These are phyloP conservation scores for Candida vaughaniae DNA, from an alignment of 805 yeast species.

Conservation along the genomic window DNA sequence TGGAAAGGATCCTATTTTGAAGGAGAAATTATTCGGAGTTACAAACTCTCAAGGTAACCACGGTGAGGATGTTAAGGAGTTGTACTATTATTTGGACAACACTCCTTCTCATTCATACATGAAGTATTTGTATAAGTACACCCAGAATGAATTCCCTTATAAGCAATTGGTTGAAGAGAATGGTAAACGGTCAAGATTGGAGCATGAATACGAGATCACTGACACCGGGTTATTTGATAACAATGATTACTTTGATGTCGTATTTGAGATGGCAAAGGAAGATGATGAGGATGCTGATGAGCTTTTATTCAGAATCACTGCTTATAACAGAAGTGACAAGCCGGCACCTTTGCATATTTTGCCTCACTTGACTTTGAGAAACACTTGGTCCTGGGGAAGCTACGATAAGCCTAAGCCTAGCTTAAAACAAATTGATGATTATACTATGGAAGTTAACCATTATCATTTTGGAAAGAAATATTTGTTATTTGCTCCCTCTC, in stretches of 20 bases:
- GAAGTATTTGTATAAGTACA: conserved; percentile 89
- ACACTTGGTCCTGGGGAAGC: conserved; percentile 92
- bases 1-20: conserved; percentile 78
- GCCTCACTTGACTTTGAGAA: conserved; percentile 83
- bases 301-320: conserved; percentile 78
- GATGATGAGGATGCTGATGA: conserved; percentile 81
- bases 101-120: conserved; percentile 92
- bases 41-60: conserved; percentile 94
- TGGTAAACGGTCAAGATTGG: conserved; percentile 60
- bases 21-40: conserved; percentile 83
- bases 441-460: conserved; percentile 60
- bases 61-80: conserved; percentile 91
- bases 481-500: conserved; percentile 78
- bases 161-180: conserved; percentile 68
- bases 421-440: conserved; percentile 37
- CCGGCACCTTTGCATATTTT: conserved; percentile 86
- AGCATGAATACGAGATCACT: conserved; percentile 76
- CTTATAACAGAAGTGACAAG: conserved; percentile 77
- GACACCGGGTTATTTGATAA: conserved; percentile 77
- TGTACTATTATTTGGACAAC: conserved; percentile 83
- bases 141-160: conserved; percentile 84
- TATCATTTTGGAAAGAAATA: conserved; percentile 66
- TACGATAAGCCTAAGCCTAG: conserved; percentile 52
- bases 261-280: conserved; percentile 86
- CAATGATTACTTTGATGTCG: conserved; percentile 80